These are phyloP conservation scores for Bidens hawaiensis DNA, from an alignment of 140 eudicot genomes.

Conservation along the genomic window DNA sequence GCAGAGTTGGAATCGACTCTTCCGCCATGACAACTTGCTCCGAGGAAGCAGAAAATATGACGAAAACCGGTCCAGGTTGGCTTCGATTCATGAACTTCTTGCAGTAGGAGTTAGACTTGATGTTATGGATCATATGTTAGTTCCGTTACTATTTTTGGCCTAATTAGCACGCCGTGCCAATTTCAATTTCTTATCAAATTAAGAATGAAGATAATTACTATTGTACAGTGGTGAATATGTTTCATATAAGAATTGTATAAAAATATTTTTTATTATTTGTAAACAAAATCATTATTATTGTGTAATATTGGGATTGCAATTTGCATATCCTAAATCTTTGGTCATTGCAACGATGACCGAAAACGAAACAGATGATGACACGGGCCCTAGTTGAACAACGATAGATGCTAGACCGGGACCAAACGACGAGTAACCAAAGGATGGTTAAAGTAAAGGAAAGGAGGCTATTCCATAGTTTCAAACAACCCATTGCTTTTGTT, in stretches of 20 bases:
- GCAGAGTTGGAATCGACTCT: no score
- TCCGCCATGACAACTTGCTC: no score
- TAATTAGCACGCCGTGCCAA: background rate
- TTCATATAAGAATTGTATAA: conserved; percentile 16
- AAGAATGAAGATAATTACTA: conserved; percentile 11
- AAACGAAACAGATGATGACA: background rate
- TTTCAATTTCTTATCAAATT: conserved; percentile 7
- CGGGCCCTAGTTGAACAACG: background rate
- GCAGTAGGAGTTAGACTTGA: conserved; percentile 23
- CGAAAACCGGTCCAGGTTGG: conserved; percentile 49
- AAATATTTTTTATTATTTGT: background rate
- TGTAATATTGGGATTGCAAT: no score
- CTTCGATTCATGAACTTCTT: conserved; percentile 61
- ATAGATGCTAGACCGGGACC: background rate
- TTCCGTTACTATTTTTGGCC: background rate
- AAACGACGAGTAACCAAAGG: background rate
- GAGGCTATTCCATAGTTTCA: background rate
- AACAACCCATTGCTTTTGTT: background rate
- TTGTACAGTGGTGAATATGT: conserved; percentile 9
- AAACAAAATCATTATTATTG: no score
- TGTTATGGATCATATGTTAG: background rate
- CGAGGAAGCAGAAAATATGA: conserved; percentile 44
- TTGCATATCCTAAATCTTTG: no score
- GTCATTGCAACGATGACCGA: background rate
- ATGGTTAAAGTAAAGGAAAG: background rate